Evolutionary conservation across 306 rosid genomes (phyloP), one percentile per base, ranked within the genome.

Genomic region (Quercus robur): DNA sequence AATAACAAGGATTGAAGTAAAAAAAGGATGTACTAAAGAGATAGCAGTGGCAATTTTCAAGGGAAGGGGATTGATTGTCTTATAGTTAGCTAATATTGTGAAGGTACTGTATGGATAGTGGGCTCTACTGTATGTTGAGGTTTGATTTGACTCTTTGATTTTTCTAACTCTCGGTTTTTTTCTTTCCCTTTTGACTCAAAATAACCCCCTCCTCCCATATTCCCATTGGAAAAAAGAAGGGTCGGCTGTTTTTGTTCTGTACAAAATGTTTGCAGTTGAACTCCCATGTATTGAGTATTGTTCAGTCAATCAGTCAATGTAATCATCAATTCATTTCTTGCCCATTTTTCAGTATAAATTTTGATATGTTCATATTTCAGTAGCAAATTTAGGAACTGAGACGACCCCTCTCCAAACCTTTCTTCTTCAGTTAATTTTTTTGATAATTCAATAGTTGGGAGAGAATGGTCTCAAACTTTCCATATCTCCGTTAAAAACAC

Each of bases 161-260:
- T 6, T 33, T 68, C 52, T 35, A 35, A 33, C 72, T 31, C 69
- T 28, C 17, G 44, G 12, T 31, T 17, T 18, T 18, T 31, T 6
- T 66, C 21, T 31, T 31, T 59, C 33, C 33, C 15, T 4, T 35
- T 68, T 33, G 52, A 35, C 72, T 19, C 26, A n/a, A 68, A 68
- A 49, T 38, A 68, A 38, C 17, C 72, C 72, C 72, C 51, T 67
- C 72, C 72, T n/a, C 72, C 4, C 54, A 33, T 68, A 68, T 68
- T 33, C 71, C 71, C 71, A 67, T 67, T 18, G 17, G 28, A 8
- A 67, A 12, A 67, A n/a, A 33, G 52, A 67, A 33, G 72, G 72
- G 52, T 35, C 15, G 26, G 72, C 72, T 68, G 14, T 68, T 35
- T 35, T n/a, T 35, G 52, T 35, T 35, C 26, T 35, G 72, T 68